Base-by-base conservation (phyloP, 805 yeast species). In the Myxozyma melibiosi region DNA sequence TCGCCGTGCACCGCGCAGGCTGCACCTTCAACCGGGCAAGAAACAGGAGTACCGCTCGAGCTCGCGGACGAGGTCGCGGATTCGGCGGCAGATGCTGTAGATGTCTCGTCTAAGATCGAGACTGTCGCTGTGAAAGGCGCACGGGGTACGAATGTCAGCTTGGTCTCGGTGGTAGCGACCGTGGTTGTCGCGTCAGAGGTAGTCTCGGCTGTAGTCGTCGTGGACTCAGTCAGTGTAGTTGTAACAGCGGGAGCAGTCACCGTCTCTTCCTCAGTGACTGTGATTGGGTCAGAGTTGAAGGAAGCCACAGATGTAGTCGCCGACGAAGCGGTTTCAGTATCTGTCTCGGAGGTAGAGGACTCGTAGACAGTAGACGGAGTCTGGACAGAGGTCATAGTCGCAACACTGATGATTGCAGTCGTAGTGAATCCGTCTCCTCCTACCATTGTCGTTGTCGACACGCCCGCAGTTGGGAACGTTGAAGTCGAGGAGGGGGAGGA, bases 1-100 rank as follows among this genome's bases (percentile, higher is more conserved):
- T 55, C 67, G 7, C 72, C 72, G 16, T 68, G 66, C 9, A 43
- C 54, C 3, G 64, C 47, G 46, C 72, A 69, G 8, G 64, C 35
- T 2, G 48, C 64, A 18, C 70, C 70, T 18, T 64, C 48, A 14
- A 47, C 50, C 5, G 63, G 61, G 33, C 61, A 57, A 2, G 35
- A 6, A 14, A 52, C 48, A 11, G 51, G 44, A 34, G 34, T 14
- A 45, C 18, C 39, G n/a, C n/a, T n/a, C n/a, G n/a, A n/a, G n/a
- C n/a, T n/a, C 20, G 20, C 16, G 9, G 51, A 37, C 13, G 51
- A 33, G 3, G 33, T 14, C 8, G 40, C 20, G 3, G 47, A 24
- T n/a, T n/a, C n/a, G n/a, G n/a, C n/a, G 25, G 42, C 42, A 8
- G 42, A 16, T 11, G 11, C 27, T 16, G 6, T 22, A 16, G 20